Percentiles rank a stretch among this genome's conserved stretches.
Evolutionary conservation across 2,329 filamentous ascomycete genomes (phyloP).

Genomic region (Fusarium kyushuense): DNA sequence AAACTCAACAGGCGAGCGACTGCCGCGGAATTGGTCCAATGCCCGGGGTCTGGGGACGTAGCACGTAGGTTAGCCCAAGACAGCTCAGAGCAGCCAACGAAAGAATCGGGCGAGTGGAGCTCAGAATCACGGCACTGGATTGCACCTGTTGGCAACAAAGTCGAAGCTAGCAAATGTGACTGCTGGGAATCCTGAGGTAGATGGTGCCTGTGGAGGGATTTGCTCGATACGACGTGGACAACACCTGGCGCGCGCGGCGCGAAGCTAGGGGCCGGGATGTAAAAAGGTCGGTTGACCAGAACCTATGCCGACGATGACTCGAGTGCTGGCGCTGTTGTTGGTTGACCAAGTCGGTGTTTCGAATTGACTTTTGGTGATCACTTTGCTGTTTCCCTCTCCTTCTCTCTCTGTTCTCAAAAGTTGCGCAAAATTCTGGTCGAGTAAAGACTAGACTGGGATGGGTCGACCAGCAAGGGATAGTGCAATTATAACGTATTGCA

Average conservation of each 20-base stretch:
- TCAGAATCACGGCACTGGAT: conserved; percentile 52
- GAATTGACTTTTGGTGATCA: conserved; percentile 1
- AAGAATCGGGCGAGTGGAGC: conserved; percentile 42
- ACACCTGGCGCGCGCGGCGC: conserved; percentile 40
- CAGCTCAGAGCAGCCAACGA: conserved; percentile 24
- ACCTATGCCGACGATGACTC: conserved; percentile 8
- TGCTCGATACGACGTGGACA: conserved; percentile 39
- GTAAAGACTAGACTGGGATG: conserved; percentile 12
- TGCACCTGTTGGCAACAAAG: conserved; percentile 47
- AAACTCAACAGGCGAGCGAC: conserved; percentile 46
- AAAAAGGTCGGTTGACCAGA: conserved; percentile 24
- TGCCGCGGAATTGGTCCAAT: conserved; percentile 47
- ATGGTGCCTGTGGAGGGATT: conserved; percentile 26
- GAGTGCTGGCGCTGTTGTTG: conserved; percentile 7
- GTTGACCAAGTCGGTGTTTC: not conserved
- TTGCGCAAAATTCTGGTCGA: conserved; percentile 14
- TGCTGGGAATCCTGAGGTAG: conserved; percentile 27
- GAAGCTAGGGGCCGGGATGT: conserved; percentile 38
- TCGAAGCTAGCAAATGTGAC: conserved; percentile 44
- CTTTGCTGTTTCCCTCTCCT: not conserved
- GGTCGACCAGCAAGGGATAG: conserved; percentile 28
- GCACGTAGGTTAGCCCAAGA: conserved; percentile 44
- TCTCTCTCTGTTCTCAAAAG: not conserved
- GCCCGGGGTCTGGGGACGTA: conserved; percentile 48
- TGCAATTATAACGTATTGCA: conserved; percentile 19